Percentiles rank a stretch among this genome's conserved stretches.
phyloP scores from a whole-genome alignment of 306 rosid genomes.

The Medicago arabica region DNA sequence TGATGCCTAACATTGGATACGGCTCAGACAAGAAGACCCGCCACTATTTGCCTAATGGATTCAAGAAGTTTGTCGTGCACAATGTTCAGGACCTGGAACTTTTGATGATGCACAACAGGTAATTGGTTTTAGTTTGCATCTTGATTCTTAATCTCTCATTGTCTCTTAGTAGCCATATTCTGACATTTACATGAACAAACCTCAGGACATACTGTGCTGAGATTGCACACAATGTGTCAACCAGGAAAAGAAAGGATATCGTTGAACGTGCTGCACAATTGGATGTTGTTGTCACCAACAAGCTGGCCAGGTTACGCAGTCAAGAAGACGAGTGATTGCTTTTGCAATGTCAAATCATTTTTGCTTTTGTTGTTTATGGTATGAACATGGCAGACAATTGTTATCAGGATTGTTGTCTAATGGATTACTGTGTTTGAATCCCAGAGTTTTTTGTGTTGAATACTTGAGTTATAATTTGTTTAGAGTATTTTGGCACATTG shows the following conservation, averaged over 20 bases:
- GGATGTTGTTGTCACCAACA: slow-evolving; percentile 83
- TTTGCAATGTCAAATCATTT: neutral
- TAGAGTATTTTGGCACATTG: neutral
- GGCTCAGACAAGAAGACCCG: slow-evolving; percentile 80
- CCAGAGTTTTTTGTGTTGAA: slow-evolving; percentile 5
- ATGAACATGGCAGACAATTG: slow-evolving; percentile 27
- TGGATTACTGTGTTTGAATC: slow-evolving; percentile 24
- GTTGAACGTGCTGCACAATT: slow-evolving; percentile 81
- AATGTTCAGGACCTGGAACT: slow-evolving; percentile 60
- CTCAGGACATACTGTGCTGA: slow-evolving; percentile 78
- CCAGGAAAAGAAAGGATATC: slow-evolving; percentile 70
- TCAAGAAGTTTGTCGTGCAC: slow-evolving; percentile 41
- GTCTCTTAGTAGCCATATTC: neutral
- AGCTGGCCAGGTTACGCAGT: slow-evolving; percentile 75
- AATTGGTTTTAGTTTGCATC: neutral
- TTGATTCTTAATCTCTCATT: neutral
- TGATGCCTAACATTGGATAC: slow-evolving; percentile 80
- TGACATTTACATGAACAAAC: neutral
- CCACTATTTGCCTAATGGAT: slow-evolving; percentile 65
- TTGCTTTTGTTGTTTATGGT: slow-evolving; percentile 17
- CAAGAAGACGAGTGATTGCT: slow-evolving; percentile 73
- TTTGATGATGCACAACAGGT: slow-evolving; percentile 92
- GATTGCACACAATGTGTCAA: slow-evolving; percentile 71
- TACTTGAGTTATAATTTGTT: slow-evolving; percentile 5
- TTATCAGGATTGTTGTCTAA: slow-evolving; percentile 4